Percentiles rank a stretch among this genome's conserved stretches.
Evolutionary conservation across 140 eudicot species (phyloP).

Genomic region (Erigeron philadelphicus): DNA sequence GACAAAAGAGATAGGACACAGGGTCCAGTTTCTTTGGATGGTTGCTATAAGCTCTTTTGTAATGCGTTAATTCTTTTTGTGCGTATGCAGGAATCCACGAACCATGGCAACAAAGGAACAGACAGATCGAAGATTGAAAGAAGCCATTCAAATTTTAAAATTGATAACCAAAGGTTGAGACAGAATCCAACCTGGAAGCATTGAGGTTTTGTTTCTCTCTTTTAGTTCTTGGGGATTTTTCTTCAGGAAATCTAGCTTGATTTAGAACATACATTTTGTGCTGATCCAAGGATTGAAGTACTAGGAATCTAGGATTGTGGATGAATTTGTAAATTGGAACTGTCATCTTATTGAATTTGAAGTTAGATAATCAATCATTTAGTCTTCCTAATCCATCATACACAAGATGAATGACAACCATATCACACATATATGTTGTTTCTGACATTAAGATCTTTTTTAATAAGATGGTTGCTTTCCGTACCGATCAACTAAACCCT

Average conservation of each 20-base stretch:
- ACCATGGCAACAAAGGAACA: conserved; percentile 34
- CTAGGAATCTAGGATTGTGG: background rate
- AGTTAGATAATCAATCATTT: background rate
- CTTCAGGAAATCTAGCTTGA: conserved; percentile 20
- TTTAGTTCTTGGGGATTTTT: conserved; percentile 8
- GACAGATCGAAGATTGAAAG: conserved; percentile 53
- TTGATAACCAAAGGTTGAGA: conserved; percentile 32
- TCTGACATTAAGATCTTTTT: background rate
- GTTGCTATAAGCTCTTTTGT: background rate
- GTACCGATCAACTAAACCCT: conserved; percentile 3
- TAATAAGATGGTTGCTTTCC: conserved; percentile 13
- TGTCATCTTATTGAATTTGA: background rate
- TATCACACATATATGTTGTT: background rate
- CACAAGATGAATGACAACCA: background rate
- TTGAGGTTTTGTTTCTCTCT: background rate
- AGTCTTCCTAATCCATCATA: background rate
- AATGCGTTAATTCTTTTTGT: background rate
- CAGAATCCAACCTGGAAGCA: conserved; percentile 26
- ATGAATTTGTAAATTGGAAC: background rate
- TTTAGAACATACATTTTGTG: conserved; percentile 13
- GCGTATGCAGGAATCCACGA: conserved; percentile 40
- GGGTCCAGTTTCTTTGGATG: background rate
- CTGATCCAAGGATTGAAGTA: conserved; percentile 2
- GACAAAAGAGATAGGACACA: no score
- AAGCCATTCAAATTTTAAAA: conserved; percentile 45